Evolutionary conservation across 1,139 yeast genomes (phyloP).

Genomic region (Lodderomyces elongisporus): DNA sequence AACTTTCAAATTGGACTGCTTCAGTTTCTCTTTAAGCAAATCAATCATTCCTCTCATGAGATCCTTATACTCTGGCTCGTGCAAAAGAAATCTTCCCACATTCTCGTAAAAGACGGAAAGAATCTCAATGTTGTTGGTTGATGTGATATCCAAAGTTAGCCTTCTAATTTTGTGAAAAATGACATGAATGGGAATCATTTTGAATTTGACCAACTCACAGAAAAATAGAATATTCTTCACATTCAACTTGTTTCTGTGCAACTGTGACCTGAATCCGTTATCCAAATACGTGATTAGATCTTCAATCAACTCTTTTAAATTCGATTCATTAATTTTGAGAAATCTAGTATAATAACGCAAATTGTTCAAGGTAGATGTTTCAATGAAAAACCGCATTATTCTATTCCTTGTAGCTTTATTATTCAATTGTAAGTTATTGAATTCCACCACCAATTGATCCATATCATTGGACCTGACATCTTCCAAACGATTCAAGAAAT

Average conservation of each 20-base stretch:
- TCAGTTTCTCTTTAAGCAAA: conserved; percentile 48
- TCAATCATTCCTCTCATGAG: conserved; percentile 63
- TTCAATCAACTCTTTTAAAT: conserved; percentile 48
- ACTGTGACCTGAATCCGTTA: conserved; percentile 54
- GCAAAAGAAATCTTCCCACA: conserved; percentile 63
- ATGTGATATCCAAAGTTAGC: conserved; percentile 48
- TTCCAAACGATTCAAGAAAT: conserved; percentile 44
- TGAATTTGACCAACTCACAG: conserved; percentile 73
- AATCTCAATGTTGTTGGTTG: conserved; percentile 58
- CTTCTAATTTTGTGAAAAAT: conserved; percentile 67
- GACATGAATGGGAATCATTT: conserved; percentile 64
- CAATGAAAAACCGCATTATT: conserved; percentile 51
- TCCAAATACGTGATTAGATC: conserved; percentile 57
- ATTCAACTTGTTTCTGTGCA: conserved; percentile 47
- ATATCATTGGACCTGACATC: conserved; percentile 43
- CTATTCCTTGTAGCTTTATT: conserved; percentile 73
- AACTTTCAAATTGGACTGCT: conserved; percentile 46
- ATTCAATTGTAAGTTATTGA: conserved; percentile 48
- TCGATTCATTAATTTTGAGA: conserved; percentile 51
- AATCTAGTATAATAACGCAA: conserved; percentile 59
- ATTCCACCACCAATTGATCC: conserved; percentile 54
- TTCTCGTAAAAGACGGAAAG: conserved; percentile 65
- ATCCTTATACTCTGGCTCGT: conserved; percentile 55
- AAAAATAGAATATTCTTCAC: conserved; percentile 60
- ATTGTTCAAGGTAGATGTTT: conserved; percentile 41